Conservation (phyloP, 495 filamentous ascomycete species). For the Amphirosellinia nigrospora region DNA sequence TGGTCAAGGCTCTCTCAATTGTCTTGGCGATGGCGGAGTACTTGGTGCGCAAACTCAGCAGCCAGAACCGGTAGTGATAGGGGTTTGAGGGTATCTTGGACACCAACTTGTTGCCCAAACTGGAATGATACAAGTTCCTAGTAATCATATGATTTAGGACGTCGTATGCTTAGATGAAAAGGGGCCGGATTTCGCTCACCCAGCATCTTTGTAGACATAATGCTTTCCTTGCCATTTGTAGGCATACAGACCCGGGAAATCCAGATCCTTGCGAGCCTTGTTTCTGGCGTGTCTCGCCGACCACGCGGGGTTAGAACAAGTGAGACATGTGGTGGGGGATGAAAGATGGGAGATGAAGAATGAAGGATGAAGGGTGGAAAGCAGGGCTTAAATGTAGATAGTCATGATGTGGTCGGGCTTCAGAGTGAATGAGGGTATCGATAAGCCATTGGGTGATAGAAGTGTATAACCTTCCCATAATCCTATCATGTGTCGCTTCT, state of each 20-base stretch:
- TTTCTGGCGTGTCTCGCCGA: neutral
- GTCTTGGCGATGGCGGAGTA: conserved; percentile 3
- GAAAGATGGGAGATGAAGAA: neutral
- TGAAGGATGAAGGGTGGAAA: neutral
- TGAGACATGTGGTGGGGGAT: neutral
- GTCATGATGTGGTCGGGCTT: too few relatives aligned
- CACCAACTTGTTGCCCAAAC: neutral
- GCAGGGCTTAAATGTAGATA: neutral
- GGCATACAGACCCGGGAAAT: neutral
- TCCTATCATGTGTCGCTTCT: neutral
- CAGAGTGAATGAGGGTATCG: neutral
- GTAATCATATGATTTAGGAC: neutral
- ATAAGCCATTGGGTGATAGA: neutral
- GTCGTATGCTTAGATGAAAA: neutral
- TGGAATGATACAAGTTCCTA: neutral
- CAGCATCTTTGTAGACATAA: neutral
- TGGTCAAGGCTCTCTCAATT: neutral
- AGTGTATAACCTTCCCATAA: neutral
- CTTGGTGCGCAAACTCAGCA: neutral
- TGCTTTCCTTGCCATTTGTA: conserved; percentile 9
- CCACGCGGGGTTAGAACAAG: neutral
- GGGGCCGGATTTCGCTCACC: neutral
- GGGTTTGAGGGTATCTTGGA: neutral
- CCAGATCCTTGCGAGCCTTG: neutral
- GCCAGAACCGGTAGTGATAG: neutral